Base-by-base conservation (phyloP, 345 rosid species). In the Physaria fendleri region DNA sequence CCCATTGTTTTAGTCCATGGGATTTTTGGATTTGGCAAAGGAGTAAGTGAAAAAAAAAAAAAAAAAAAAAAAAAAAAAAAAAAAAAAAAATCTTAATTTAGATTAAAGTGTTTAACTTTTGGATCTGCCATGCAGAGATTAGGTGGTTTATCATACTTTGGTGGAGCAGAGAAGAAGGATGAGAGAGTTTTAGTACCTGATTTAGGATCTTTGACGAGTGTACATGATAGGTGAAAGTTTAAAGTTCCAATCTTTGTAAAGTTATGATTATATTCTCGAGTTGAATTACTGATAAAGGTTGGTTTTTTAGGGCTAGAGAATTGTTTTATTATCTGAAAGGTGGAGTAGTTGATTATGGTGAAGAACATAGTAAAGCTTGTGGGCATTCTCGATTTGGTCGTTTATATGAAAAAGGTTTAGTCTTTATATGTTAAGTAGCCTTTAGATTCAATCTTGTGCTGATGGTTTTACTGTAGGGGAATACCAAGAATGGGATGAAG, bases 21-120 rank as follows among this genome's bases (percentile, higher is more conserved):
- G 40, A 90, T 94, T 76, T 94, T 94, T 42, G 99, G 99, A 52
- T 94, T 94, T 74, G 99, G 99, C 12, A 82, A 94, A 80, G 99
- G 97, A 83, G 97, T 94, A 60, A 61, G 57, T 24, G 8, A 0
- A 24, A 22, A 22, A 16, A n/a, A n/a, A n/a, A n/a, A n/a, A n/a
- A n/a, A n/a, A n/a, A n/a, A n/a, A n/a, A n/a, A n/a, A n/a, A n/a
- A n/a, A n/a, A n/a, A n/a, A n/a, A n/a, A n/a, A n/a, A n/a, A n/a
- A n/a, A n/a, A n/a, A n/a, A n/a, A n/a, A n/a, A n/a, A n/a, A n/a
- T n/a, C n/a, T n/a, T n/a, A n/a, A n/a, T n/a, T n/a, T n/a, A n/a
- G n/a, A n/a, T n/a, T n/a, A n/a, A n/a, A n/a, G n/a, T n/a, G n/a
- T n/a, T n/a, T n/a, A n/a, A n/a, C n/a, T n/a, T n/a, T n/a, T n/a